phyloP scores from a whole-genome alignment of 345 rosid genomes.

The Geranium rotundifolium region DNA sequence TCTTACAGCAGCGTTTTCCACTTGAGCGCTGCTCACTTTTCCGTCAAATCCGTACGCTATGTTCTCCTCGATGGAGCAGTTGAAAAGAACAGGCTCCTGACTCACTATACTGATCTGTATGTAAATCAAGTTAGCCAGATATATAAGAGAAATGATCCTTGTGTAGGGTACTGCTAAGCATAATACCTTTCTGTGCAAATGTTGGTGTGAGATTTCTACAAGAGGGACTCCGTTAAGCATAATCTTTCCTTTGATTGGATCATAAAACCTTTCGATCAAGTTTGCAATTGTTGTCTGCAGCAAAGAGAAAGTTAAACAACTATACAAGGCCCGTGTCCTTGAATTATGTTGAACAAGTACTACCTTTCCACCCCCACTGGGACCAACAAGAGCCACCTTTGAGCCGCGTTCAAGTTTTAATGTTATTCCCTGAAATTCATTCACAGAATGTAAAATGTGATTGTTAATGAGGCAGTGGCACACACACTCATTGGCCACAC shows the following conservation, averaged over 20 bases:
- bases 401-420: constrained; percentile 72
- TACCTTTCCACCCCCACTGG: constrained; percentile 97
- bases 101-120: constrained; percentile 84
- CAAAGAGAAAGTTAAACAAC: background rate
- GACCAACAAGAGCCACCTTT: constrained; percentile 92
- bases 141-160: too few relatives aligned
- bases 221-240: constrained; percentile 70
- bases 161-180: too few relatives aligned
- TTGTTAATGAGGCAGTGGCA: too few relatives aligned
- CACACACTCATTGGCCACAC: too few relatives aligned
- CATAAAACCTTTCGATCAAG: constrained; percentile 84
- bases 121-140: too few relatives aligned
- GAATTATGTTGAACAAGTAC: too few relatives aligned
- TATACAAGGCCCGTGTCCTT: too few relatives aligned
- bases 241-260: constrained; percentile 72
- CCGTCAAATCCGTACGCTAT: constrained; percentile 66
- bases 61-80: constrained; percentile 43
- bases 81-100: constrained; percentile 87
- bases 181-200: constrained; percentile 73
- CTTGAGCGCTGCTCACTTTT: constrained; percentile 37
- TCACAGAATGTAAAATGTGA: too few relatives aligned
- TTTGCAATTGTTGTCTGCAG: constrained; percentile 91
- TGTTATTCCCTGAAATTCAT: constrained; percentile 57
- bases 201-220: constrained; percentile 65
- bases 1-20: constrained; percentile 63